Percentiles rank a stretch among this genome's conserved stretches.
Evolutionary conservation across 2,329 filamentous ascomycete genomes (phyloP).

Genomic region (Talaromyces marneffei): DNA sequence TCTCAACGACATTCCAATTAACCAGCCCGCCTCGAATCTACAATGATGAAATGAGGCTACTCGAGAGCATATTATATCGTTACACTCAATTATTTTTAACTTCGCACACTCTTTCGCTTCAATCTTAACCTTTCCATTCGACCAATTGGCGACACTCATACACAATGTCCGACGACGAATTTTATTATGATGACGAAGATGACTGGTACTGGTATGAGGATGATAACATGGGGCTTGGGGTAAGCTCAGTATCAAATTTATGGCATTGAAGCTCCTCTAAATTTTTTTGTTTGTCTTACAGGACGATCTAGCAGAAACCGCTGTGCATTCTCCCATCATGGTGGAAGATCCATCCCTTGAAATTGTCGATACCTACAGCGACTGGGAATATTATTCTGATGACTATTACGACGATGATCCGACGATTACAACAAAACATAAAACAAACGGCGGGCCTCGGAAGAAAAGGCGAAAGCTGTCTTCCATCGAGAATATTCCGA

Average conservation of each 20-base stretch:
- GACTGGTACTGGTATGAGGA: constrained; percentile 32
- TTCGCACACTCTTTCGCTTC: neutral
- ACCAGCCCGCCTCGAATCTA: neutral
- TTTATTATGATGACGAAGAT: constrained; percentile 32
- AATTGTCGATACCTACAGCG: constrained; percentile 36
- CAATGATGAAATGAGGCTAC: neutral
- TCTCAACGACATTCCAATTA: neutral
- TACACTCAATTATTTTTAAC: neutral
- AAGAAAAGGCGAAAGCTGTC: constrained; percentile 22
- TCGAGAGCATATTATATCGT: neutral
- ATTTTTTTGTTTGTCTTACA: constrained; percentile 12
- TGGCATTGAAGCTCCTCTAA: neutral
- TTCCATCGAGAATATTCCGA: constrained; percentile 16
- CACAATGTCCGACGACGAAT: constrained; percentile 36
- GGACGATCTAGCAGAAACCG: constrained; percentile 41
- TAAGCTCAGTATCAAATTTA: constrained; percentile 16
- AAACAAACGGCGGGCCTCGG: constrained; percentile 8
- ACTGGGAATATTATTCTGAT: constrained; percentile 43
- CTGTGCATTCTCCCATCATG: constrained; percentile 36
- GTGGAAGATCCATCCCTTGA: constrained; percentile 37
- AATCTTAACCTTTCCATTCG: neutral
- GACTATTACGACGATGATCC: constrained; percentile 43
- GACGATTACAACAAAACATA: constrained; percentile 22
- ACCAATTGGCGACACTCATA: neutral
- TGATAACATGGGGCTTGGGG: constrained; percentile 30